Percentiles rank a stretch among this genome's conserved stretches.
Conservation (phyloP, 2,329 filamentous ascomycete species). For the Fusarium buharicum region DNA sequence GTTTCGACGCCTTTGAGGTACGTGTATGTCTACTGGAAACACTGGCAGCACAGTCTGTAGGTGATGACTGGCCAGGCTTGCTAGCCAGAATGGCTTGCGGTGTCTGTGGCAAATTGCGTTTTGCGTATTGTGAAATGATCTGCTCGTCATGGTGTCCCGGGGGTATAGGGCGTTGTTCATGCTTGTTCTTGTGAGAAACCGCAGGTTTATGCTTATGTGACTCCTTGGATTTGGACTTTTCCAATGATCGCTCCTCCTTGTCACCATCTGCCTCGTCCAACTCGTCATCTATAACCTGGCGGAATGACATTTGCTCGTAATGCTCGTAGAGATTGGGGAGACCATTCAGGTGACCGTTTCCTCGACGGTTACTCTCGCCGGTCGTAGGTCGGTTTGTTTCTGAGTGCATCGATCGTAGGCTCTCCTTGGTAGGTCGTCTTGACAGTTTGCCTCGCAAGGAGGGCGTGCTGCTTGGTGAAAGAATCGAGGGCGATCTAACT, state of each 20-base stretch:
- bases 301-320: conserved; percentile 67
- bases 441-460: conserved; percentile 46
- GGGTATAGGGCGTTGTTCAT: conserved; percentile 24
- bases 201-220: conserved; percentile 25
- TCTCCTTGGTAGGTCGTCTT: conserved; percentile 53
- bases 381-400: conserved; percentile 42
- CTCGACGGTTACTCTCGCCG: conserved; percentile 42
- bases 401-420: conserved; percentile 41
- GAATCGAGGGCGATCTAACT: conserved; percentile 56
- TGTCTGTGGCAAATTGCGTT: conserved; percentile 40
- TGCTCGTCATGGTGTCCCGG: conserved; percentile 36
- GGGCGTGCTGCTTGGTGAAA: conserved; percentile 52
- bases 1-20: conserved; percentile 64
- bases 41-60: conserved; percentile 59
- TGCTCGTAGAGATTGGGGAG: conserved; percentile 66
- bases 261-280: conserved; percentile 17
- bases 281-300: conserved; percentile 52
- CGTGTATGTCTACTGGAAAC: conserved; percentile 66
- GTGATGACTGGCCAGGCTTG: conserved; percentile 46
- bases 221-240: conserved; percentile 24
- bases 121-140: conserved; percentile 43
- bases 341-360: conserved; percentile 49
- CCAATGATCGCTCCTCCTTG: conserved; percentile 18
- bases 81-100: conserved; percentile 34
- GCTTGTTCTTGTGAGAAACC: conserved; percentile 22